A percentile compares a stretch with the other conserved stretches of the same genome.
Conservation (phyloP, 2,329 filamentous ascomycete genomes). For the Sporothrix variecibatus region DNA sequence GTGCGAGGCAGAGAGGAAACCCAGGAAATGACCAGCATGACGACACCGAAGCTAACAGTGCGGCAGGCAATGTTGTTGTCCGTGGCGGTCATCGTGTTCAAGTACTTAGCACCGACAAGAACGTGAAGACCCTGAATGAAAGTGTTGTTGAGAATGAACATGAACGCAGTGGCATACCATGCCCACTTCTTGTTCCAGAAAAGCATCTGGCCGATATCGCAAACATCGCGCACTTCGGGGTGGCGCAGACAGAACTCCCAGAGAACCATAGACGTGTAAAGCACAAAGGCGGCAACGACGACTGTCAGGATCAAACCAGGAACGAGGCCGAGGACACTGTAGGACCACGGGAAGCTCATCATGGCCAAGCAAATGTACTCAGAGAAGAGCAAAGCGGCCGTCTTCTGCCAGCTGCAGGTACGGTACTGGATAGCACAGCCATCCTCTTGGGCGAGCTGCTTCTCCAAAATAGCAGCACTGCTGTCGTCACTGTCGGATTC, state of each 20-base stretch:
- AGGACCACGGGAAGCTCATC: conserved; percentile 96
- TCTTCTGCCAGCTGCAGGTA: conserved; percentile 95
- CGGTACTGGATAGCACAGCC: conserved; percentile 84
- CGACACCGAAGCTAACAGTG: conserved; percentile 76
- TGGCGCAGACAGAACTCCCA: conserved; percentile 91
- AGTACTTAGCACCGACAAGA: conserved; percentile 79
- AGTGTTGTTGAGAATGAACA: conserved; percentile 94
- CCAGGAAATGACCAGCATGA: conserved; percentile 75
- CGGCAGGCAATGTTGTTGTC: conserved; percentile 65
- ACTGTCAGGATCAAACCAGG: conserved; percentile 83
- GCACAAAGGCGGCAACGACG: conserved; percentile 73
- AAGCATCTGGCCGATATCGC: conserved; percentile 92
- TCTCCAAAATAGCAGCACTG: conserved; percentile 53
- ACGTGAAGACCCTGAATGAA: conserved; percentile 69
- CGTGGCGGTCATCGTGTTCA: conserved; percentile 81
- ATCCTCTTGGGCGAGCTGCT: conserved; percentile 75
- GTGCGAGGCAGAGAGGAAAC: conserved; percentile 81
- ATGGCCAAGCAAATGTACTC: conserved; percentile 93
- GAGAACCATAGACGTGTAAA: conserved; percentile 67
- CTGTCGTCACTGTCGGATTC: conserved; percentile 49
- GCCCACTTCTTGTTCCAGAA: conserved; percentile 82
- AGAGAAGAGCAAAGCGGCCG: conserved; percentile 84
- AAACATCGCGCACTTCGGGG: conserved; percentile 88
- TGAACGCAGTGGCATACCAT: conserved; percentile 70
- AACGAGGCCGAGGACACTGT: conserved; percentile 82